Conservation (phyloP, 768 basidiomycete species). For the Leccinum obscurum region DNA sequence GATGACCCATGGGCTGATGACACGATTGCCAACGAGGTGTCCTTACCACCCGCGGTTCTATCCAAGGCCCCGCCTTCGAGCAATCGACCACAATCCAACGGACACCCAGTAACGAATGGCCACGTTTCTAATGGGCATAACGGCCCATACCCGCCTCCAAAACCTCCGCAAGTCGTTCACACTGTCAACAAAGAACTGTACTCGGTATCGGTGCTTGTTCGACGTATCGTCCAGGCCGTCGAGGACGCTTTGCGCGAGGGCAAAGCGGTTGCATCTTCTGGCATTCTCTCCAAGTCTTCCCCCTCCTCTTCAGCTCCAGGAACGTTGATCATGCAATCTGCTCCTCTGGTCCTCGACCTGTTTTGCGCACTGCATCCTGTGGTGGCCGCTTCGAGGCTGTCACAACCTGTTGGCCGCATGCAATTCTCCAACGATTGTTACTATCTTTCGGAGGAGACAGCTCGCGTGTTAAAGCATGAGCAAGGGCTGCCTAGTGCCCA, state of each 20-base stretch:
- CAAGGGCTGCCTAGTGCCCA: constrained; percentile 35
- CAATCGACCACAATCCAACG: constrained; percentile 38
- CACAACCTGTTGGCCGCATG: constrained; percentile 58
- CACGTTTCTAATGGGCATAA: constrained; percentile 20
- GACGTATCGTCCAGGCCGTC: constrained; percentile 53
- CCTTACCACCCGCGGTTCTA: constrained; percentile 31
- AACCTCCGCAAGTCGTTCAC: constrained; percentile 18
- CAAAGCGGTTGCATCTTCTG: constrained; percentile 57
- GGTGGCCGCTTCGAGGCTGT: constrained; percentile 47
- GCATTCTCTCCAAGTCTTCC: constrained; percentile 43
- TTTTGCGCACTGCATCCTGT: constrained; percentile 80
- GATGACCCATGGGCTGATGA: constrained; percentile 71
- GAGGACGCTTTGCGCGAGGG: constrained; percentile 69
- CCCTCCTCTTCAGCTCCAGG: constrained; percentile 44
- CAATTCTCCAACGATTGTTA: constrained; percentile 81
- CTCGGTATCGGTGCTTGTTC: constrained; percentile 56
- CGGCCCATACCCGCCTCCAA: constrained; percentile 17
- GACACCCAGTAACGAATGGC: constrained; percentile 23
- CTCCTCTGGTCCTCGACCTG: constrained; percentile 70
- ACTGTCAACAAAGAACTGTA: constrained; percentile 48
- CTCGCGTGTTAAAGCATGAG: constrained; percentile 25
- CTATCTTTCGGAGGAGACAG: constrained; percentile 58
- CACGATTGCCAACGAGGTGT: constrained; percentile 27
- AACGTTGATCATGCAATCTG: constrained; percentile 56
- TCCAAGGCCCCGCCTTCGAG: constrained; percentile 43